These are phyloP conservation scores for Coemansia sp. DNA, from an alignment of 192 early-diverging fungal genomes.

Conservation along the genomic window DNA sequence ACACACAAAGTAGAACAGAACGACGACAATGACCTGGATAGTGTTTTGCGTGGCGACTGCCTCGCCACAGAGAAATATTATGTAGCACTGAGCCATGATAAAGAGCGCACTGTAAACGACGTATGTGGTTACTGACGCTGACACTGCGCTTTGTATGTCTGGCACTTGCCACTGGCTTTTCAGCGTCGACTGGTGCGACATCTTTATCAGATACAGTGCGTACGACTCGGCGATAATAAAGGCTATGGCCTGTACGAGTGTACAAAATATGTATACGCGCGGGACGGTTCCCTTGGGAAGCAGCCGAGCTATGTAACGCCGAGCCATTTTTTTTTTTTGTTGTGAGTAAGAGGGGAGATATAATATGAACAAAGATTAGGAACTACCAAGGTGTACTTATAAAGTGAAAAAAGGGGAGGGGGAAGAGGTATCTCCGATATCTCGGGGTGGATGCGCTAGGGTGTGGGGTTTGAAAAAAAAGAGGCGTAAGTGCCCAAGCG, in stretches of 20 bases:
- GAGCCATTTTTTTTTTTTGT: not conserved
- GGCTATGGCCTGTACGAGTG: conserved; percentile 36
- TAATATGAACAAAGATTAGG: not conserved
- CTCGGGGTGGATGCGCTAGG: not conserved
- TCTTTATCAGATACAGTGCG: conserved; percentile 31
- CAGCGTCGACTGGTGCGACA: conserved; percentile 13
- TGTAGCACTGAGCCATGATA: conserved; percentile 51
- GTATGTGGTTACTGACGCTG: conserved; percentile 45
- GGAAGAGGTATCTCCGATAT: conserved; percentile 6
- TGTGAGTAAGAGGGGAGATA: not conserved
- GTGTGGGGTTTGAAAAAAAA: not conserved
- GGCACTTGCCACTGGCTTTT: conserved; percentile 41
- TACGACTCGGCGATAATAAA: conserved; percentile 52
- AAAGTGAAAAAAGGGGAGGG: not conserved
- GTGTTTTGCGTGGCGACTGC: conserved; percentile 46
- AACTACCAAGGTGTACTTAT: not conserved
- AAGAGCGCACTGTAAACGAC: conserved; percentile 55
- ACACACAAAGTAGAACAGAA: conserved; percentile 50
- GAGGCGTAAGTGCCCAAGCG: conserved; percentile 8
- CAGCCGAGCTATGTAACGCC: conserved; percentile 5
- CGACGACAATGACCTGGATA: conserved; percentile 51
- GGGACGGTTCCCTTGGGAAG: conserved; percentile 34
- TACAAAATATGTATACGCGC: conserved; percentile 29
- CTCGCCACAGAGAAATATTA: conserved; percentile 45
- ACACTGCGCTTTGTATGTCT: conserved; percentile 37